Evolutionary conservation across 768 basidiomycete genomes (phyloP), one percentile per base, ranked within the genome.

Genomic region (Brasilioporus rufonigricans): DNA sequence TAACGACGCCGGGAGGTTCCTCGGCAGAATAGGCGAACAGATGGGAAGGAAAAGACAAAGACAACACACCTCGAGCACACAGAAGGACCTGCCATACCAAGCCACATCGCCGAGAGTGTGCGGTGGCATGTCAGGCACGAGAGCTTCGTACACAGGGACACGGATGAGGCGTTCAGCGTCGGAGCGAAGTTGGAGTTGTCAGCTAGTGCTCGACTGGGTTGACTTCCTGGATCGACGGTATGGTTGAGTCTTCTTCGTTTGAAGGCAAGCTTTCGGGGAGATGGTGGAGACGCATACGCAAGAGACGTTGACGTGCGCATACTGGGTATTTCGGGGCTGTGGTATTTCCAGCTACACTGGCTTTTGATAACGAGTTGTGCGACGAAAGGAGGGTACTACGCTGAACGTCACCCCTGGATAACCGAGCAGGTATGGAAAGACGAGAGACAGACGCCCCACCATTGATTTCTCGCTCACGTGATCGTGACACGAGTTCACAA

Each of bases 91-190:
- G 57, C 56, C 14, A 57, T 45, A 41, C 63, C 59, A 27, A 59
- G 48, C 32, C 65, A 57, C 2, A 57, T 53, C 18, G 53, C 48
- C 3, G 68, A 63, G 32, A 69, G 59, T 13, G 59, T 48, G 14
- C 68, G 70, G 61, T 69, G 61, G 57, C 68, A 69, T 52, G 68
- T 61, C 29, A 68, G 71, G 44, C 68, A 69, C 39, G 65, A 63
- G 26, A 60, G 56, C 12, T 61, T 70, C 19, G 53, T 4, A 50
- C 13, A 57, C 23, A 36, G 13, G 6, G 52, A 52, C 44, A 45
- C 44, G 26, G 50, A 14, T 4, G 47, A 29, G 26, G 16, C 29
- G 8, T 32, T 58, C 40, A 16, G 38, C 8, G 35, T 51, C 43
- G 50, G 29, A 19, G 21, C 16, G 14, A 60, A 31, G 27, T 65